Evolutionary conservation across 139 green algal genomes (phyloP), one percentile per base, ranked within the genome.

Genomic region (Chlamydomonas asymmetrica): DNA sequence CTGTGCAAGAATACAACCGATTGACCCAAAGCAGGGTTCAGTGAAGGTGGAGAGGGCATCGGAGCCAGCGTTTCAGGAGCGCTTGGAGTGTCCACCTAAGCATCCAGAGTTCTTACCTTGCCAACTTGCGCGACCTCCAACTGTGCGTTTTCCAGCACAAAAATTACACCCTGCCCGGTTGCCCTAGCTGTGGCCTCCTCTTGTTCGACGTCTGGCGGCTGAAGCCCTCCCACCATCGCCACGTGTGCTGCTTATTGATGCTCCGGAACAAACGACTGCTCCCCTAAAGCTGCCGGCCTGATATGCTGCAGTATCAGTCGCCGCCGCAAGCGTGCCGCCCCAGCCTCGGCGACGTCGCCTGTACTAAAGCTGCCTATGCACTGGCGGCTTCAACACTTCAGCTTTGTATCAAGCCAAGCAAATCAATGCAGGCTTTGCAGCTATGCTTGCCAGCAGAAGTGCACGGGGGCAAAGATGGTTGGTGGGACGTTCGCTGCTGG

Each of bases 111-210:
- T 2, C 71, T 23, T 41, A 91, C 92, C 85, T 98, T 98, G 60
- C 96, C 94, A 4, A 98, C 91, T 85, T 98, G 97, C 27, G 88
- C 96, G 2, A 81, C 81, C 82, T 99, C 94, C 20, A 99, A 82
- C 49, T 91, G 91, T 0, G 96, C 96, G 37, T 91, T 88, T 67
- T 99, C 96, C 34, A 99, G 80, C 7, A 98, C 82, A 71, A 99
- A 99, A 4, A 95, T 91, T 0, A 97, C 91, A 13, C 85, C 85
- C 35, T 86, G 84, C 32, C 80, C 72, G 16, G 68, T 60, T 8
- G 74, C 71, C 1, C 64, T 49, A 34, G 72, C 65, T 16, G 66
- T 64, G 27, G 67, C 66, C 6, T 82, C 45, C 73, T 93, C 88
- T 22, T 92, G 85, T 40, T 93, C 83, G 2, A 69, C 54, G 0